Conservation (phyloP, 2,329 filamentous ascomycete genomes). For the Trematosphaeria pertusa region DNA sequence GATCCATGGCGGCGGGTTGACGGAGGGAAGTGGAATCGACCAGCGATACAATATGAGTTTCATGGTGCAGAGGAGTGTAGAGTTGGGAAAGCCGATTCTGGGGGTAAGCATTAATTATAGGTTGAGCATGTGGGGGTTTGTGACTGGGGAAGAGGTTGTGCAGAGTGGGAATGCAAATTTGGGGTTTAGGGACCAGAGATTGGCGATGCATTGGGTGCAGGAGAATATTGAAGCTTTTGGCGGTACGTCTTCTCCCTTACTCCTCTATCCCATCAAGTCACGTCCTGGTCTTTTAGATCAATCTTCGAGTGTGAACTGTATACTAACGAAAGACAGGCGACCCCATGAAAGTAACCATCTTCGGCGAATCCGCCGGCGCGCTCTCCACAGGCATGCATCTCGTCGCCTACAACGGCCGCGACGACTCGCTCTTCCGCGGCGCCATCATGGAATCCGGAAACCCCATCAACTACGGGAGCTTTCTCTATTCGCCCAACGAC, state of each 20-base stretch:
- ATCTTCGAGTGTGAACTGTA: no score
- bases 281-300: no score
- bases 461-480: slow-evolving; percentile 39
- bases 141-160: slow-evolving; percentile 52
- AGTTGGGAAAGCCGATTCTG: slow-evolving; percentile 58
- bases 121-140: slow-evolving; percentile 68
- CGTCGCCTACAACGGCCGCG: slow-evolving; percentile 56
- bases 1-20: slow-evolving; percentile 62
- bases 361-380: slow-evolving; percentile 54
- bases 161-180: slow-evolving; percentile 56
- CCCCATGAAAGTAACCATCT: slow-evolving; percentile 53
- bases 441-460: slow-evolving; percentile 56
- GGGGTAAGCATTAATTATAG: slow-evolving; percentile 58
- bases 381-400: slow-evolving; percentile 53
- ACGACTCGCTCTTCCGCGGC: slow-evolving; percentile 56
- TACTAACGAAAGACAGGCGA: slow-evolving; percentile 45
- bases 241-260: slow-evolving; percentile 41
- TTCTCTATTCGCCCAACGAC: slow-evolving; percentile 58
- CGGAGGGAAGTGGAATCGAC: slow-evolving; percentile 58
- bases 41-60: slow-evolving; percentile 59
- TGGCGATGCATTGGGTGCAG: slow-evolving; percentile 55
- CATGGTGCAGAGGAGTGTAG: slow-evolving; percentile 56
- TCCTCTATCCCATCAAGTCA: no score
- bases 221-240: slow-evolving; percentile 54
- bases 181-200: slow-evolving; percentile 56